Conservation (phyloP, 345 rosid genomes). For the Citrus reticulata region DNA sequence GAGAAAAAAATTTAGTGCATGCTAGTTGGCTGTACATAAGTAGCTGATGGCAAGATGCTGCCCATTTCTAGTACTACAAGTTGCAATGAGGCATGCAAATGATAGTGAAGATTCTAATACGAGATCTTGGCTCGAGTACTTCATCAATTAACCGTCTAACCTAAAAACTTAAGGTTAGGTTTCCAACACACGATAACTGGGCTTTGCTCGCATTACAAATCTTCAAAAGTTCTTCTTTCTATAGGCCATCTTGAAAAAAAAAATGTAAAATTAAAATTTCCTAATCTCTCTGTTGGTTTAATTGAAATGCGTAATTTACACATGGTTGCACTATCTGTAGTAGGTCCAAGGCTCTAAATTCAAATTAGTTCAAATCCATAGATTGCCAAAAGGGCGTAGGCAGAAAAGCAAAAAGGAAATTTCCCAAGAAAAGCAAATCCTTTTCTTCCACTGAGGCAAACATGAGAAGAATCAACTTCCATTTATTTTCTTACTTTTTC, state of each 20-base stretch:
- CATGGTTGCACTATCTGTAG: not conserved
- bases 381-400: not conserved
- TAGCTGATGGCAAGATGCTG: not conserved
- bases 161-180: not conserved
- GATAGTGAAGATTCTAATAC: not conserved
- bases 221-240: not conserved
- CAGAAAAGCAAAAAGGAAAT: conserved; percentile 1
- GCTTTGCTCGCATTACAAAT: not conserved
- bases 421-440: conserved; percentile 21
- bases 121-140: not conserved
- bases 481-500: conserved; percentile 2
- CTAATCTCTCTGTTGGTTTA: not conserved
- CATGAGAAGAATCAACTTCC: conserved; percentile 19
- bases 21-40: not conserved
- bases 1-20: not conserved
- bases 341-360: not conserved
- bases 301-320: not conserved
- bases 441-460: conserved; percentile 18
- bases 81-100: not conserved
- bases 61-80: not conserved
- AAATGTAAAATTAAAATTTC: not conserved
- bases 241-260: too few relatives aligned
- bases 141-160: not conserved
- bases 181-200: not conserved
- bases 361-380: conserved; percentile 8